Percentiles rank a stretch among this genome's conserved stretches.
Conservation (phyloP, 2,329 filamentous ascomycete species). For the Colletotrichum chrysophilum region DNA sequence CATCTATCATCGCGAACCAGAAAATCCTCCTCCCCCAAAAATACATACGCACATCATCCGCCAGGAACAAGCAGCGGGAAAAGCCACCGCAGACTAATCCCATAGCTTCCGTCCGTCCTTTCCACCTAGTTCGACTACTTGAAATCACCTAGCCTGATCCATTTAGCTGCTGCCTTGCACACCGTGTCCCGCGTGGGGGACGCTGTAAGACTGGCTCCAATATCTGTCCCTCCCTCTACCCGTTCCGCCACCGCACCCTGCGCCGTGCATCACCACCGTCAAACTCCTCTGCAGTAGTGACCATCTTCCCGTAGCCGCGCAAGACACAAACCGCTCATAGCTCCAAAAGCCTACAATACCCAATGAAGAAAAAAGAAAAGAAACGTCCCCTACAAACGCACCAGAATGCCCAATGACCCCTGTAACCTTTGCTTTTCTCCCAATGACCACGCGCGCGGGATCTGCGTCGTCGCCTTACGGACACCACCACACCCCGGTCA, state of each 20-base stretch:
- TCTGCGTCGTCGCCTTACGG: background rate
- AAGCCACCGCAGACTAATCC: background rate
- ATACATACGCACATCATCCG: background rate
- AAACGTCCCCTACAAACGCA: background rate
- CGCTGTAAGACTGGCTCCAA: background rate
- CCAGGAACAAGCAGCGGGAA: background rate
- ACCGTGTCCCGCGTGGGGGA: background rate
- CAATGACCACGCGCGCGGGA: background rate
- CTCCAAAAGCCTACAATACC: background rate
- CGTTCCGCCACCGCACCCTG: background rate
- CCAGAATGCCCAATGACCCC: background rate
- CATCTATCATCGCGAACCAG: background rate
- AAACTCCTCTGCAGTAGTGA: background rate
- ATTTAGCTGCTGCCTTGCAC: background rate
- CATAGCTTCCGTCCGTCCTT: background rate
- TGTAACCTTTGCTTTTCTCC: background rate
- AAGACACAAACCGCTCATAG: background rate
- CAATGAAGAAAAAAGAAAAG: background rate
- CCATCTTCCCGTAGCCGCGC: background rate
- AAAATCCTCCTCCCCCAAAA: background rate
- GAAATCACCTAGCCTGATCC: background rate
- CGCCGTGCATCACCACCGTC: background rate
- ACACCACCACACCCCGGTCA: background rate
- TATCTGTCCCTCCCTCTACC: background rate
- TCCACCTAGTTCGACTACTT: background rate